Base-by-base conservation (phyloP, 805 yeast species). In the Cyberlindnera mrakii region DNA sequence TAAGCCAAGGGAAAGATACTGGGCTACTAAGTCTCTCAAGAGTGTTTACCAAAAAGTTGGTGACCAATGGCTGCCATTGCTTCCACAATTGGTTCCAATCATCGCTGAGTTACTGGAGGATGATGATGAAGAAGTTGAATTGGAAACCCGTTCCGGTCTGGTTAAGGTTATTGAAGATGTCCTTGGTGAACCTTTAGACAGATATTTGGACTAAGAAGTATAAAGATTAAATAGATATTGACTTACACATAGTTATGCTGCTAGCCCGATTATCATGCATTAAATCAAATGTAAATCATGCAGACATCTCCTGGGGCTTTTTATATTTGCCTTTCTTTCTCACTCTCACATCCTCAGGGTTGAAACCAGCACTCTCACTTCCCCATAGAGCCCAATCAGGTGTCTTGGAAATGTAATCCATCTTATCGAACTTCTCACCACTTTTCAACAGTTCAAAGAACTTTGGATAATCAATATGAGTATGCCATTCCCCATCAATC, bases 41-140 rank as follows among this genome's bases (percentile, higher is more conserved):
- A 71, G 80, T 20, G 78, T 93, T 29, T 93, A 89, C 73, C 85
- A 85, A 51, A 85, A 85, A 69, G 83, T 89, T 55, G 97, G 98
- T 43, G 98, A 93, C 56, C 87, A 82, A 61, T 93, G 98, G 99
- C 74, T 93, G 51, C 70, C 83, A 30, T 74, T 85, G 69, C 72
- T 93, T 54, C 99, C 99, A 19, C 96, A 90, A 59, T 74, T 93
- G 53, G 96, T 93, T 49, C 99, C 99, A 30, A 75, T 87, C 47
- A 87, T 93, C 62, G 96, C 98, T 7, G 99, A 93, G 66, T 68
- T 93, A 45, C 72, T 93, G 49, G 99, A 93, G 59, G 98, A 90
- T 60, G 98, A 93, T 47, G 95, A 90, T 49, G 99, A 93, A 63
- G 80, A 76, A 39, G 96, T 93, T 27, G 98, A 93, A 64, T 62